Evolutionary conservation across 1,284 basidiomycete species (phyloP).

Genomic region (Fomitopsis betulina): DNA sequence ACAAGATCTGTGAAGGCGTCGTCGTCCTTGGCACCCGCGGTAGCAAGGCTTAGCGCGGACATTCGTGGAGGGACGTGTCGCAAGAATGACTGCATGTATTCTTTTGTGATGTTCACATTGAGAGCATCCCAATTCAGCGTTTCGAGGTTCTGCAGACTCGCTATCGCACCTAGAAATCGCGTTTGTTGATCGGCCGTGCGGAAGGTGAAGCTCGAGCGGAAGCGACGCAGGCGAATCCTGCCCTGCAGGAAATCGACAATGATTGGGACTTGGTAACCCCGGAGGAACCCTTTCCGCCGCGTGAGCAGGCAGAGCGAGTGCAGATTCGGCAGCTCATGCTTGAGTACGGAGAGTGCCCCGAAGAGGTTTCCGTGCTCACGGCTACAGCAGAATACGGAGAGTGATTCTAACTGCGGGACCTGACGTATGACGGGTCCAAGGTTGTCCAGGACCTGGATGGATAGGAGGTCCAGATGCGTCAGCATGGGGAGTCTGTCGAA

Average conservation of each 20-base stretch:
- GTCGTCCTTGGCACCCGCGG: neutral
- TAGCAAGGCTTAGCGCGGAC: neutral
- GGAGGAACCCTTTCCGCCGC: neutral
- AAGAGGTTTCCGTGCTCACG: neutral
- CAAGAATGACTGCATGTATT: neutral
- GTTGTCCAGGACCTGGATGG: neutral
- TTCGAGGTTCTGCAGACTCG: neutral
- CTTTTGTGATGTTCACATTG: neutral
- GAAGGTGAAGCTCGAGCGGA: conserved; percentile 4
- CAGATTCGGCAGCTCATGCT: conserved; percentile 7
- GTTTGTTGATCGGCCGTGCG: neutral
- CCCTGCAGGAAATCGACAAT: conserved; percentile 7
- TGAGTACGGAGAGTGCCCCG: neutral
- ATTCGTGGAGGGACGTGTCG: neutral
- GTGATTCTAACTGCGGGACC: neutral
- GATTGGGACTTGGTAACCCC: neutral
- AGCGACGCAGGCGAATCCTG: conserved; percentile 6
- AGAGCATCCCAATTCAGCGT: neutral
- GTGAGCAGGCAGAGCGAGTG: conserved; percentile 12
- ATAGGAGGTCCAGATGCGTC: neutral
- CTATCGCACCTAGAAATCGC: neutral
- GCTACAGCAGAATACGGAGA: neutral
- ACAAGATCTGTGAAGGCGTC: neutral
- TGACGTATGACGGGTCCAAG: neutral
- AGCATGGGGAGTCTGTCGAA: neutral